A percentile compares a stretch with the other conserved stretches of the same genome.
These are phyloP conservation scores for Prosopis cineraria DNA, from an alignment of 306 rosid species.

Conservation along the genomic window DNA sequence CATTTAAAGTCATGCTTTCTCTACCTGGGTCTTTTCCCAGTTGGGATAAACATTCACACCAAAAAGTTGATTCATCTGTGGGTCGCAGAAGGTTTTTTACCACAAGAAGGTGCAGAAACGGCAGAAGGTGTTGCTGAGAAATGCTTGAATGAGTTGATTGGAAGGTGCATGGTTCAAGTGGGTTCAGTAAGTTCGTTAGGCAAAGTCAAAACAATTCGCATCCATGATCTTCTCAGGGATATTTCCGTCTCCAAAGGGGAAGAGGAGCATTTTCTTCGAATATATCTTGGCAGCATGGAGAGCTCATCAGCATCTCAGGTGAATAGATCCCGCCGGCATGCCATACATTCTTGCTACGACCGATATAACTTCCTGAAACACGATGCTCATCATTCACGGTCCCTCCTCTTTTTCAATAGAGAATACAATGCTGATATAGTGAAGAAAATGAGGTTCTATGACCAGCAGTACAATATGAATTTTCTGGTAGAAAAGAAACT, in stretches of 20 bases:
- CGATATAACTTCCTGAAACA: conserved; percentile 47
- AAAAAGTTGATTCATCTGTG: conserved; percentile 46
- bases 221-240: conserved; percentile 51
- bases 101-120: conserved; percentile 45
- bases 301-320: conserved; percentile 33
- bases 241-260: conserved; percentile 45
- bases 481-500: conserved; percentile 45
- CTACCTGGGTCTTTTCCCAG: conserved; percentile 48
- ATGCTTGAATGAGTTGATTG: conserved; percentile 47
- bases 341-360: conserved; percentile 48
- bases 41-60: conserved; percentile 38
- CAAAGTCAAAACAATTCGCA: conserved; percentile 46
- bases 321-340: conserved; percentile 42
- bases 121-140: conserved; percentile 49
- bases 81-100: conserved; percentile 54
- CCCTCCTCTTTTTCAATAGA: conserved; percentile 51
- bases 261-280: conserved; percentile 40
- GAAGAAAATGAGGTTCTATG: conserved; percentile 19
- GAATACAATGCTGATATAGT: conserved; percentile 42
- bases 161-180: conserved; percentile 54
- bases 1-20: conserved; percentile 50
- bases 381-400: conserved; percentile 41
- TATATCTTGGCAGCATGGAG: conserved; percentile 33
- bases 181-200: conserved; percentile 49
- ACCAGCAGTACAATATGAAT: conserved; percentile 19